Base-by-base conservation (phyloP, 768 basidiomycete species). In the Tricholomella constricta region DNA sequence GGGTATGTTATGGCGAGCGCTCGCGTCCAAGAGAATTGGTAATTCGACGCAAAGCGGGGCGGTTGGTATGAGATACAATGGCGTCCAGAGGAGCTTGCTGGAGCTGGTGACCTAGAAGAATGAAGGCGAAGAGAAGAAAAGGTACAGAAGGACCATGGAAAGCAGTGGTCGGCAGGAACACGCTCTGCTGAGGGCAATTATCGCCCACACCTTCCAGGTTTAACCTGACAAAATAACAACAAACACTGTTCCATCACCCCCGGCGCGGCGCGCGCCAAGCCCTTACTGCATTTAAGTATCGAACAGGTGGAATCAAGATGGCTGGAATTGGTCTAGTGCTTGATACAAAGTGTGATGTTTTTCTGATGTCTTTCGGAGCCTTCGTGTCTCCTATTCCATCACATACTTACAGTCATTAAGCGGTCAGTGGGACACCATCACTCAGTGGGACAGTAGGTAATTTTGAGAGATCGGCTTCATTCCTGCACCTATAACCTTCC, bases 191-290 rank as follows among this genome's bases (percentile, higher is more conserved):
- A 17, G 20, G 11, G 29, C 45, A 37, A 20, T 34, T 27, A 42
- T 47, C 53, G 42, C 35, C 14, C 36, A 14, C 45, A 26, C 19
- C 35, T 34, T 42, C 34, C 44, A 22, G 14, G 40, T 62, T 60
- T 56, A 62, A 62, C 62, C 49, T 60, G 43, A 35, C 59, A 58
- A 38, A 60, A 62, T 50, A 62, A 36, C 45, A 32, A 43, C 59
- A 62, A 62, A 62, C 47, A 62, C 43, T 10, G 17, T 17, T 22
- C 12, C 3, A 27, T 44, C 37, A 52, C 17, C 20, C 48, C 35
- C 36, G 29, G 40, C 35, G n/a, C n/a, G n/a, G n/a, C n/a, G n/a
- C n/a, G n/a, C n/a, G n/a, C n/a, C n/a, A n/a, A n/a, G n/a, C n/a
- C n/a, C n/a, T n/a, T n/a, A n/a, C n/a, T n/a, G n/a, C n/a, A n/a